These are phyloP conservation scores for Royoungia palumana DNA, from an alignment of 768 basidiomycete species.

Conservation along the genomic window DNA sequence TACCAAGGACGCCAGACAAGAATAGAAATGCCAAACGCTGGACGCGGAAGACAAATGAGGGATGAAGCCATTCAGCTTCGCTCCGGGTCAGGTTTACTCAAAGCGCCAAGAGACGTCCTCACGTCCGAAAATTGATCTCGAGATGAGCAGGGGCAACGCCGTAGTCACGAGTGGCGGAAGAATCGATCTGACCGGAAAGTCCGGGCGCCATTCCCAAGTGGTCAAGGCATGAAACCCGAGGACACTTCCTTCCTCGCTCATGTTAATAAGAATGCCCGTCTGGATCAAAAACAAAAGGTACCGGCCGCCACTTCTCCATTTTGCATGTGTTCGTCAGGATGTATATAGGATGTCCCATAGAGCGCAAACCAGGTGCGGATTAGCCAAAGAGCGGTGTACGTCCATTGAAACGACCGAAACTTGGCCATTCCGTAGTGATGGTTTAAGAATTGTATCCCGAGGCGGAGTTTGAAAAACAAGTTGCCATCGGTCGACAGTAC, in stretches of 20 bases:
- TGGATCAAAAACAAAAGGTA: slow-evolving; percentile 11
- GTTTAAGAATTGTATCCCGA: neutral
- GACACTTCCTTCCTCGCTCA: slow-evolving; percentile 22
- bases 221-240: slow-evolving; percentile 26
- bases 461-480: slow-evolving; percentile 29
- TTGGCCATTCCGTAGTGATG: slow-evolving; percentile 8
- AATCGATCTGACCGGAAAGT: slow-evolving; percentile 36
- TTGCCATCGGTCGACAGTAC: slow-evolving; percentile 12
- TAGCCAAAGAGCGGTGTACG: slow-evolving; percentile 26
- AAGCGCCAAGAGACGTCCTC: slow-evolving; percentile 7
- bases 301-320: slow-evolving; percentile 39
- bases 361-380: slow-evolving; percentile 31
- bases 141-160: slow-evolving; percentile 28
- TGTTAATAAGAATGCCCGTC: slow-evolving; percentile 6
- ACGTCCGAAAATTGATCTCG: slow-evolving; percentile 21
- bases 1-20: slow-evolving; percentile 35
- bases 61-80: slow-evolving; percentile 12
- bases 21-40: slow-evolving; percentile 32
- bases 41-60: slow-evolving; percentile 24
- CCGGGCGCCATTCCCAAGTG: slow-evolving; percentile 39
- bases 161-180: slow-evolving; percentile 32
- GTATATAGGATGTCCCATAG: slow-evolving; percentile 36
- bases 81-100: slow-evolving; percentile 3
- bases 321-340: slow-evolving; percentile 42
- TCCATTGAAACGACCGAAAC: slow-evolving; percentile 13